Base-by-base conservation (phyloP, 2,329 filamentous ascomycete species). In the Penicillium sp. region DNA sequence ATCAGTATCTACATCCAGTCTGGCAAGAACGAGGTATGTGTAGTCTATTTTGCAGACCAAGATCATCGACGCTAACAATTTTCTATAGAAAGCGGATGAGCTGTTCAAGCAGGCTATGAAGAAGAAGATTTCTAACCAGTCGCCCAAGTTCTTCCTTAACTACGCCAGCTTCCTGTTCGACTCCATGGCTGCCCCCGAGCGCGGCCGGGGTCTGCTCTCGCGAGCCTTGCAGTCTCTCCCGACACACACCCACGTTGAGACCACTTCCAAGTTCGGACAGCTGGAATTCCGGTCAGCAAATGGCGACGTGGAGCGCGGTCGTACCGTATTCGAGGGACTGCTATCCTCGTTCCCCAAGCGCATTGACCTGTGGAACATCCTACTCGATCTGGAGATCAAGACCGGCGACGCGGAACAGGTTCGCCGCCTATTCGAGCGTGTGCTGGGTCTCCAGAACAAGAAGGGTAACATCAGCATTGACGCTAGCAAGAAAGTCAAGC, bases 1-100 rank as follows among this genome's bases (percentile, higher is more conserved):
- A 88, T 89, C 52, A 96, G 89, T 74, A 96, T 96, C 69, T 96
- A 95, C 76, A 95, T 97, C 62, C 89, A 94, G 68, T 91, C 91
- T 25, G 86, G 86, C 64, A 96, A 95, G 77, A 80, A 86, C 64
- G 83, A 87, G 72, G 90, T 92, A 85, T 79, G 85, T 58, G 13
- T n/a, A 11, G 20, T 13, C 10, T 44, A 25, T 16, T 10, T 25
- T 8, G 6, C 10, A 30, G 39, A 14, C 25, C 28, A 27, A 5
- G 11, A 27, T 9, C 27, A 28, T 27, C 3, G 13, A 22, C 53
- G 44, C 63, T 68, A 64, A 69, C 46, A 63, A 67, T 46, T 50
- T 35, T 9, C 22, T 58, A 69, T 71, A 95, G 87, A 87, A 92
- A 81, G 92, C 92, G 49, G 91, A 96, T 67, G 83, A 82, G 20